phyloP scores from a whole-genome alignment of 495 filamentous ascomycete species.

The Glutinoglossum americanum region DNA sequence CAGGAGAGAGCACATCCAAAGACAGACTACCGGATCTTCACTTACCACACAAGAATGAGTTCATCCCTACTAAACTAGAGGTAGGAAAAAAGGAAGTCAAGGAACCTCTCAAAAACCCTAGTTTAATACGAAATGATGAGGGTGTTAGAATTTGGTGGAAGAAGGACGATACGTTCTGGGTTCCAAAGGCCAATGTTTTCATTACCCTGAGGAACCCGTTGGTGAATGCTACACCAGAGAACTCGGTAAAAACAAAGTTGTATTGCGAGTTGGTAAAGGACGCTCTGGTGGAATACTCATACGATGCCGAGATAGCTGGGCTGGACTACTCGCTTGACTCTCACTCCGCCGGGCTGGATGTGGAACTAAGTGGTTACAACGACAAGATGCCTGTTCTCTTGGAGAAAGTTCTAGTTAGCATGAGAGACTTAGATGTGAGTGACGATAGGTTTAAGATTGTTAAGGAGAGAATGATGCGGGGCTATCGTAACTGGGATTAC shows the following conservation, averaged over 20 bases:
- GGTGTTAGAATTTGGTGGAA: constrained; percentile 85
- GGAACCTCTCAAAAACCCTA: constrained; percentile 50
- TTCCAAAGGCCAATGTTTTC: constrained; percentile 76
- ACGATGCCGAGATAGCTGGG: constrained; percentile 87
- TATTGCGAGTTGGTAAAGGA: constrained; percentile 80
- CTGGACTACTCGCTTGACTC: constrained; percentile 59
- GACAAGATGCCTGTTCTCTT: constrained; percentile 84
- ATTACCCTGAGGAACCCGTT: constrained; percentile 63
- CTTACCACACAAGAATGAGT: constrained; percentile 85
- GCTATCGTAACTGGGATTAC: constrained; percentile 67
- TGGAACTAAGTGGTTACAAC: constrained; percentile 78
- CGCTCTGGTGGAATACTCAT: constrained; percentile 81
- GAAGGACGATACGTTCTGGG: constrained; percentile 98
- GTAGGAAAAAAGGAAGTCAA: constrained; percentile 82
- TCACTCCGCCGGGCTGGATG: constrained; percentile 49
- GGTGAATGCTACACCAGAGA: constrained; percentile 53
- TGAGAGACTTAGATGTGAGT: constrained; percentile 65
- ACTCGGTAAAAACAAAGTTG: constrained; percentile 51
- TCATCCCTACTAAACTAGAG: constrained; percentile 81
- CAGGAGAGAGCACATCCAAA: constrained; percentile 30
- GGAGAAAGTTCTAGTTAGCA: constrained; percentile 72
- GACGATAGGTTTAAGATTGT: constrained; percentile 76
- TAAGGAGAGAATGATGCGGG: constrained; percentile 61
- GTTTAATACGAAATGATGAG: constrained; percentile 73
- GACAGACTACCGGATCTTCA: constrained; percentile 51